Evolutionary conservation across 2,329 filamentous ascomycete genomes (phyloP).

Genomic region (Colletotrichum tamarilloi): DNA sequence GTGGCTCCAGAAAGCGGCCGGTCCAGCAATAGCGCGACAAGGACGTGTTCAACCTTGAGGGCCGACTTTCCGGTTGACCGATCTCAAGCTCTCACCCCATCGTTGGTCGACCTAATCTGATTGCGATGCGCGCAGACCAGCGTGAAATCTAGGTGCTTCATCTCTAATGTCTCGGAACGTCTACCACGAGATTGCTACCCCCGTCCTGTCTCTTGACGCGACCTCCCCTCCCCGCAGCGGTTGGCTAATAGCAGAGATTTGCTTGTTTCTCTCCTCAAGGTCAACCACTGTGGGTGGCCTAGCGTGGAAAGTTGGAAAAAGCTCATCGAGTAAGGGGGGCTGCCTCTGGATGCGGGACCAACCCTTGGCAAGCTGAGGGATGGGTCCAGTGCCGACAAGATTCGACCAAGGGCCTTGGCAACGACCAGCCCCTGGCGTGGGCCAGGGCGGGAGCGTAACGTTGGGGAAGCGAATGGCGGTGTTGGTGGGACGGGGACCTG

Average conservation of each 20-base stretch:
- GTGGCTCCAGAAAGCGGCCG: neutral
- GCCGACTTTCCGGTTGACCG: neutral
- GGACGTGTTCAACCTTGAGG: slow-evolving; percentile 5
- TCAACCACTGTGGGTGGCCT: neutral
- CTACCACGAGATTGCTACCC: neutral
- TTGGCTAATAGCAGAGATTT: neutral
- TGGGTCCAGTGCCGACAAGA: neutral
- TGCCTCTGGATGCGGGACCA: neutral
- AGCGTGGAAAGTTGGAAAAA: neutral
- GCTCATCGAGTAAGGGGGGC: neutral
- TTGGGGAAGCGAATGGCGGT: neutral
- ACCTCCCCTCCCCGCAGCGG: neutral
- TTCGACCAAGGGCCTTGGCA: neutral
- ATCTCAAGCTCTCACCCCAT: neutral
- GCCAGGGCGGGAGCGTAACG: slow-evolving; percentile 2
- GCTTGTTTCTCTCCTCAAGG: neutral
- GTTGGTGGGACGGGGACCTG: slow-evolving; percentile 15
- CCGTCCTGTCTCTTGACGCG: neutral
- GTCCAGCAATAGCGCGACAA: slow-evolving; percentile 3
- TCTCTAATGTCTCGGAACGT: slow-evolving; percentile 1
- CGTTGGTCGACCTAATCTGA: neutral
- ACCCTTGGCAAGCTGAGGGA: slow-evolving; percentile 27
- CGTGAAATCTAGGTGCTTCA: neutral
- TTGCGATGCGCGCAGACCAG: neutral
- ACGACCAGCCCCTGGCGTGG: slow-evolving; percentile 4